phyloP scores from a whole-genome alignment of 2,329 filamentous ascomycete genomes.

The Trichoderma polysporum region DNA sequence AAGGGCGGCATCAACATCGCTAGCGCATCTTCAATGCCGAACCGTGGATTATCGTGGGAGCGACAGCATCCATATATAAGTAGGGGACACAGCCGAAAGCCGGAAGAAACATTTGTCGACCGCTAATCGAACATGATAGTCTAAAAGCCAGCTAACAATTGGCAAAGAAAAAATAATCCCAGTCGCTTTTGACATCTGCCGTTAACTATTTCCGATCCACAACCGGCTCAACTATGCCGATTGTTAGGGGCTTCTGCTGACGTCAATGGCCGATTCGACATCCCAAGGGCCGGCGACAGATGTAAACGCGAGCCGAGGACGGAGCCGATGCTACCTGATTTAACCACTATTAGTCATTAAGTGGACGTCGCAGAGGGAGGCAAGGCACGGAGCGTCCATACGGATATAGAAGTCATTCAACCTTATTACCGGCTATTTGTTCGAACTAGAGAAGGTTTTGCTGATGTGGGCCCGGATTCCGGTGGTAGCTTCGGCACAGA shows the following conservation, averaged over 20 bases:
- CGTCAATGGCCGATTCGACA: conserved; percentile 7
- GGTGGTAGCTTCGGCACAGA: background rate
- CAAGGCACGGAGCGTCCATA: background rate
- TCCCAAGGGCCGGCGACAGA: background rate
- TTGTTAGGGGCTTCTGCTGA: conserved; percentile 5
- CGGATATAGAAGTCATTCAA: background rate
- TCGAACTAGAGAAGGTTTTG: background rate
- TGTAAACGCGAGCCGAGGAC: conserved; percentile 7
- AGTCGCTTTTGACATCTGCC: conserved; percentile 3
- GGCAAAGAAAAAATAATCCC: background rate
- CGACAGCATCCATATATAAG: conserved; percentile 20
- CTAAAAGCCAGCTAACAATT: background rate
- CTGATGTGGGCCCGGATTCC: background rate
- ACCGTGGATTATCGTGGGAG: conserved; percentile 22
- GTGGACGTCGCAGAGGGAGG: background rate
- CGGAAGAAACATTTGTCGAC: conserved; percentile 9
- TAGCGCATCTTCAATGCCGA: conserved; percentile 6
- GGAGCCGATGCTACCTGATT: background rate
- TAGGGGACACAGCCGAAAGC: conserved; percentile 1
- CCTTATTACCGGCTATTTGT: background rate
- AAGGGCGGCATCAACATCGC: background rate
- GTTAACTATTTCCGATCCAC: conserved; percentile 10
- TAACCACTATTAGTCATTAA: background rate
- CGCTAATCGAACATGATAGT: background rate
- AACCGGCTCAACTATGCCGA: conserved; percentile 14